Percentiles rank a stretch among this genome's conserved stretches.
These are phyloP conservation scores for Scleroderma bovista DNA, from an alignment of 768 basidiomycete genomes.

Conservation along the genomic window DNA sequence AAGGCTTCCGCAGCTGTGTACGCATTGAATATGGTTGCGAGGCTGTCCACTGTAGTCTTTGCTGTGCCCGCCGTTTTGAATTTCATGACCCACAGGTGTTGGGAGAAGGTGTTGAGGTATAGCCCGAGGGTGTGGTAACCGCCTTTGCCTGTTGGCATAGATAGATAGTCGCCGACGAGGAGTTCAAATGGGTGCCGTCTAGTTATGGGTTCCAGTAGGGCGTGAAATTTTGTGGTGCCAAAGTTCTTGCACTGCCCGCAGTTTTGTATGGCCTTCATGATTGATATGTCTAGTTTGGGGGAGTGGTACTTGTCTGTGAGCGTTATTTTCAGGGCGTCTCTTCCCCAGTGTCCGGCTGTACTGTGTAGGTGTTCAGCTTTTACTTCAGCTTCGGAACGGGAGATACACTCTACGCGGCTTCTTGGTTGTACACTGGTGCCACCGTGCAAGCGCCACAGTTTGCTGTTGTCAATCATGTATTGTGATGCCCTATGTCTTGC, in stretches of 20 bases:
- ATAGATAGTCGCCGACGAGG: constrained; percentile 28
- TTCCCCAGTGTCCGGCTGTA: constrained; percentile 7
- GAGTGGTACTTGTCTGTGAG: constrained; percentile 20
- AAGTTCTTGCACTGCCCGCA: no score
- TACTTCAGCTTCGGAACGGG: no score
- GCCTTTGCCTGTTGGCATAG: constrained; percentile 29
- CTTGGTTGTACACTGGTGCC: no score
- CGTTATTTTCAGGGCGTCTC: background rate
- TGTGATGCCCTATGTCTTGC: no score
- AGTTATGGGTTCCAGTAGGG: no score
- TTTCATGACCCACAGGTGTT: constrained; percentile 27
- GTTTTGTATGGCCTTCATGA: no score
- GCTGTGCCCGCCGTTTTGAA: constrained; percentile 22
- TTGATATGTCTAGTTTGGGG: constrained; percentile 8
- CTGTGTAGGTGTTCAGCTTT: background rate
- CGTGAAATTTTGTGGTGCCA: no score
- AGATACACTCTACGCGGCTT: no score
- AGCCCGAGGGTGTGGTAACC: constrained; percentile 25
- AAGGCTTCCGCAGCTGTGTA: constrained; percentile 26
- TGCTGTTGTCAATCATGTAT: no score
- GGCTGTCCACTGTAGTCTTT: constrained; percentile 17
- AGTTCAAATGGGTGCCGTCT: constrained; percentile 8
- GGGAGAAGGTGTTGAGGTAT: constrained; percentile 22
- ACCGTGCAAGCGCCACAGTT: no score
- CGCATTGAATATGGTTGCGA: constrained; percentile 17